phyloP scores from a whole-genome alignment of 257 asterid species.

The Eustoma russellianum region DNA sequence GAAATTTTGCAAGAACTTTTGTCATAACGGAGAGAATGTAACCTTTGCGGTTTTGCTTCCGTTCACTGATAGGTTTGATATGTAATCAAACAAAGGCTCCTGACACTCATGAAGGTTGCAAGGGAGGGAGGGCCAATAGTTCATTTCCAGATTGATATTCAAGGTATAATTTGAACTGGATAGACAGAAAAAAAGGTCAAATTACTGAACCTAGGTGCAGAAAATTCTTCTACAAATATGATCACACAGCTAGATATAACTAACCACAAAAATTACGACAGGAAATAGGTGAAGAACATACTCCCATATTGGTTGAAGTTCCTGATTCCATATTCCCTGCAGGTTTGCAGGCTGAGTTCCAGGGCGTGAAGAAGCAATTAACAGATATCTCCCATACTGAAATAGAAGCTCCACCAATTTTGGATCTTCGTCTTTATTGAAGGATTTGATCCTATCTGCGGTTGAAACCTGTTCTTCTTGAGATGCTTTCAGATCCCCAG shows the following conservation, averaged over 20 bases:
- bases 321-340: conserved; percentile 82
- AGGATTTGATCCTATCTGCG: conserved; percentile 53
- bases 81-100: conserved; percentile 65
- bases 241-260: no score
- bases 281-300: conserved; percentile 21
- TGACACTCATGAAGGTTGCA: conserved; percentile 70
- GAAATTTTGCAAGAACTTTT: no score
- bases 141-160: conserved; percentile 85
- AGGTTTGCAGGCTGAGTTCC: conserved; percentile 68
- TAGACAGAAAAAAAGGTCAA: background rate
- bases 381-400: conserved; percentile 70
- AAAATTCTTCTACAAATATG: no score
- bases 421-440: conserved; percentile 59
- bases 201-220: conserved; percentile 2
- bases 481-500: background rate
- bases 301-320: conserved; percentile 70
- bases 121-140: conserved; percentile 75
- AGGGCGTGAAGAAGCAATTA: conserved; percentile 70
- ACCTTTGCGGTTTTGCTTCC: conserved; percentile 72
- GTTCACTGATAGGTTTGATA: conserved; percentile 46
- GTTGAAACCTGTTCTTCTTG: conserved; percentile 21
- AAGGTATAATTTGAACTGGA: conserved; percentile 71
- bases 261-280: background rate
- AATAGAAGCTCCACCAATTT: conserved; percentile 61
- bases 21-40: conserved; percentile 9